Evolutionary conservation across 805 yeast genomes (phyloP).

Genomic region (Clavispora santaluciae): DNA sequence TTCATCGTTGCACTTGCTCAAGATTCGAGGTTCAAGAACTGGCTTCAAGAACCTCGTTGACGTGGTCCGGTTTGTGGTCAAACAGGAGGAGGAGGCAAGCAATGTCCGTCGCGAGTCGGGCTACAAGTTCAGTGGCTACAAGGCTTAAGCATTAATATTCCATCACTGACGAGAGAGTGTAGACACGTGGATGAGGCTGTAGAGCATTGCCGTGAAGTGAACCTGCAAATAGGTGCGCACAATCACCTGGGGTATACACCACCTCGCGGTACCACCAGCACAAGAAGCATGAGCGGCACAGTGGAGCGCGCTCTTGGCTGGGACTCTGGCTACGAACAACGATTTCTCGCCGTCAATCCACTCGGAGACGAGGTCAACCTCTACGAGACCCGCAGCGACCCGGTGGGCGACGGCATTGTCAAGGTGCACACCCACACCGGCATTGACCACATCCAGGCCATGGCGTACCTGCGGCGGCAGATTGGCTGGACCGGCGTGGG

Average conservation of each 20-base stretch:
- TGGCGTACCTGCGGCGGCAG: constrained; percentile 52
- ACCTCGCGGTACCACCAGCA: too few species aligned
- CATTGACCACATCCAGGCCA: constrained; percentile 63
- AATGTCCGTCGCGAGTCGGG: constrained; percentile 10
- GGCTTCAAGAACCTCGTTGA: constrained; percentile 40
- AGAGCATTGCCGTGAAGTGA: too few species aligned
- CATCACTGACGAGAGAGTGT: not conserved
- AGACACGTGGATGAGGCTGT: too few species aligned
- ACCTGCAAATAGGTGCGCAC: too few species aligned
- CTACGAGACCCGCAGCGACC: constrained; percentile 34
- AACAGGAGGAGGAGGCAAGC: constrained; percentile 35
- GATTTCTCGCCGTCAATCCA: constrained; percentile 66
- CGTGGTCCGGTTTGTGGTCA: constrained; percentile 42
- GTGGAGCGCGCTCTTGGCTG: constrained; percentile 56
- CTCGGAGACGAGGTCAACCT: constrained; percentile 74
- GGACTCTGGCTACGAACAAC: constrained; percentile 54
- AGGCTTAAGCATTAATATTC: not conserved
- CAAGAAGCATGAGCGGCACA: constrained; percentile 56
- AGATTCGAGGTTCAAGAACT: constrained; percentile 42
- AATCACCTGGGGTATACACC: too few species aligned
- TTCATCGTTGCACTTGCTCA: constrained; percentile 38
- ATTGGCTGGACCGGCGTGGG: constrained; percentile 71
- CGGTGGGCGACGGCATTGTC: constrained; percentile 46
- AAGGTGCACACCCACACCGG: constrained; percentile 55
- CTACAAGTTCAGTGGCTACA: constrained; percentile 1